phyloP scores from a whole-genome alignment of 306 rosid species.

The Cyclanthera cordifolia region DNA sequence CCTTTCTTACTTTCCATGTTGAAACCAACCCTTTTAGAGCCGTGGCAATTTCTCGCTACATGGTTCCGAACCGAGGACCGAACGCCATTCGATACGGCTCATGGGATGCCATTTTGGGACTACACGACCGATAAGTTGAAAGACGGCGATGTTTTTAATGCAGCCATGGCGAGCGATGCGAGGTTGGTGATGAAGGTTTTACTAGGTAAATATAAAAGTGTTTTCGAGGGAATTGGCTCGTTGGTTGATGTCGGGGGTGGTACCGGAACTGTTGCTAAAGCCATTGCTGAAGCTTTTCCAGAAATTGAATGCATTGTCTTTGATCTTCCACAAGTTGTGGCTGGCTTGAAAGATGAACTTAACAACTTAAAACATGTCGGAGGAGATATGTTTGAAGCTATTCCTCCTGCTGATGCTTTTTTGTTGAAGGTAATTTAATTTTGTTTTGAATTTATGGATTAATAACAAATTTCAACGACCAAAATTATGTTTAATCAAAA shows the following conservation, averaged over 20 bases:
- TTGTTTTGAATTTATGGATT: too few species aligned
- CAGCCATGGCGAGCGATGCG: slow-evolving; percentile 43
- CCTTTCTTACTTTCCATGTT: slow-evolving; percentile 15
- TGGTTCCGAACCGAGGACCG: slow-evolving; percentile 34
- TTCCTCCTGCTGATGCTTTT: slow-evolving; percentile 32
- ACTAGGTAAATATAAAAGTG: slow-evolving; percentile 26
- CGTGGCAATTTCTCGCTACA: slow-evolving; percentile 20
- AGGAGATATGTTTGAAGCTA: slow-evolving; percentile 39
- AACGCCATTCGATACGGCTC: slow-evolving; percentile 25
- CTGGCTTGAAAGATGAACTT: slow-evolving; percentile 21
- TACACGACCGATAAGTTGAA: slow-evolving; percentile 13
- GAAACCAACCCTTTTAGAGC: slow-evolving; percentile 20
- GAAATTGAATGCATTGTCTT: slow-evolving; percentile 29
- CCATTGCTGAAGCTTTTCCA: slow-evolving; percentile 29
- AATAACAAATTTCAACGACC: too few species aligned
- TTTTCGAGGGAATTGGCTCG: slow-evolving; percentile 28
- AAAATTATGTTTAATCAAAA: too few species aligned
- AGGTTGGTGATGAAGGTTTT: slow-evolving; percentile 24
- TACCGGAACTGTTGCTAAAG: slow-evolving; percentile 34
- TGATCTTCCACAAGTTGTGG: slow-evolving; percentile 46
- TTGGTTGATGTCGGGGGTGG: slow-evolving; percentile 57
- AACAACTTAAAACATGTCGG: slow-evolving; percentile 29
- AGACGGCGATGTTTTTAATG: slow-evolving; percentile 21
- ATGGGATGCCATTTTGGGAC: slow-evolving; percentile 35
- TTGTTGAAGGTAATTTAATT: slow-evolving; percentile 8